These are phyloP conservation scores for Westerdykella sp. DNA, from an alignment of 2,329 filamentous ascomycete genomes.

Conservation along the genomic window DNA sequence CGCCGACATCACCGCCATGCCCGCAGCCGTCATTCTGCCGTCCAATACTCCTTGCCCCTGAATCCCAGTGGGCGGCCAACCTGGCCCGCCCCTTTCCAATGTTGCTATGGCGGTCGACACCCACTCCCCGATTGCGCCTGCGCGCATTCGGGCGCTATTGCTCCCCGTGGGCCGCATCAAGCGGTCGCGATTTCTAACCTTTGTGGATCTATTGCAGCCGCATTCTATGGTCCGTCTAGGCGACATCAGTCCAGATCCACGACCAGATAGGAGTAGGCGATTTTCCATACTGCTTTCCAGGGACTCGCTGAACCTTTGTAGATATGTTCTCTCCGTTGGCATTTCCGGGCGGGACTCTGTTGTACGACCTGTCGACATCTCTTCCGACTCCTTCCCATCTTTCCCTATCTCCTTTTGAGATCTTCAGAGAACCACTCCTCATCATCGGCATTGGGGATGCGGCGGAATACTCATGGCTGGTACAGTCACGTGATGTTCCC, in stretches of 20 bases:
- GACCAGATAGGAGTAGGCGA: constrained; percentile 74
- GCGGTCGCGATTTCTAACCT: constrained; percentile 69
- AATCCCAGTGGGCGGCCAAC: no score
- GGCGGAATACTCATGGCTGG: constrained; percentile 49
- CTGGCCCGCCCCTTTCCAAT: constrained; percentile 26
- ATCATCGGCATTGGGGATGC: constrained; percentile 84
- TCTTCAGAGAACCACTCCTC: constrained; percentile 76
- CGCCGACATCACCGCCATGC: no score
- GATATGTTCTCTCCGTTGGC: constrained; percentile 91
- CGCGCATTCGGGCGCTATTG: constrained; percentile 80
- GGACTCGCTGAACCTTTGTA: constrained; percentile 41
- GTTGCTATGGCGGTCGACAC: constrained; percentile 79
- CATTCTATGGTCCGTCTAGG: constrained; percentile 78
- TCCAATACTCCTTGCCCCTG: no score
- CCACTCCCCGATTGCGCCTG: constrained; percentile 83
- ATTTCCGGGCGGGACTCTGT: constrained; percentile 76
- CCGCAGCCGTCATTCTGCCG: no score
- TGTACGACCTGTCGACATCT: constrained; percentile 82
- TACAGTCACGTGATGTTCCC: constrained; percentile 36
- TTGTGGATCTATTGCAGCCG: constrained; percentile 68
- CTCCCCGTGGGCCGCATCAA: constrained; percentile 83
- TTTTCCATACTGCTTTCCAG: constrained; percentile 9
- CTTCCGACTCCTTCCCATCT: constrained; percentile 73
- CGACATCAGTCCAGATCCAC: constrained; percentile 77
- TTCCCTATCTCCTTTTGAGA: constrained; percentile 79